These are phyloP conservation scores for Globisporangium rhizosaccharum DNA, from an alignment of 352 stramenopile genomes.

Conservation along the genomic window DNA sequence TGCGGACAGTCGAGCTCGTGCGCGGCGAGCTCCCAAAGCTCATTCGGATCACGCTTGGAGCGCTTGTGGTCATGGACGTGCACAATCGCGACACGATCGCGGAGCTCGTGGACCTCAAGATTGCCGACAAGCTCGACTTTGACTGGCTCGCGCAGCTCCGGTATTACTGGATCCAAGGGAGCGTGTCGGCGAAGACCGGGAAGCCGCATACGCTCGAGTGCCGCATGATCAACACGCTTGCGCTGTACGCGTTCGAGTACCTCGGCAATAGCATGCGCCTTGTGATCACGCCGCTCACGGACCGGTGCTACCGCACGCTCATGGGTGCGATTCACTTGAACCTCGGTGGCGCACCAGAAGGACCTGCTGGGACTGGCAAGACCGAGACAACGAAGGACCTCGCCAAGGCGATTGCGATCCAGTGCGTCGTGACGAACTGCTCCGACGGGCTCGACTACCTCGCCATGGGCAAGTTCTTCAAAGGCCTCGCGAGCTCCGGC, in stretches of 20 bases:
- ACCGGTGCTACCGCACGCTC: constrained; percentile 89
- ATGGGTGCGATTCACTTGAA: constrained; percentile 90
- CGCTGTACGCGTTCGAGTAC: constrained; percentile 92
- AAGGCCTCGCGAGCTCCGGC: constrained; percentile 85
- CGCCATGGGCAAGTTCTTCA: constrained; percentile 94
- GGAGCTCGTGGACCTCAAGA: constrained; percentile 81
- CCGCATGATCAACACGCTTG: constrained; percentile 91
- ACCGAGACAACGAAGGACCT: constrained; percentile 93
- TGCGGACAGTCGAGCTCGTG: constrained; percentile 89
- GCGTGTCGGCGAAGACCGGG: constrained; percentile 80
- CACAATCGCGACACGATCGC: constrained; percentile 93
- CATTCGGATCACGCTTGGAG: constrained; percentile 87
- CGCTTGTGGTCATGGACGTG: constrained; percentile 94
- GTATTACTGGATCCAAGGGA: constrained; percentile 88
- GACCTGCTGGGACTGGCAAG: constrained; percentile 88
- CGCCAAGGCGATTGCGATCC: constrained; percentile 89
- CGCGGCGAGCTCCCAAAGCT: constrained; percentile 90
- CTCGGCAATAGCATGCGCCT: constrained; percentile 89
- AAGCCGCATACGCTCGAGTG: constrained; percentile 85
- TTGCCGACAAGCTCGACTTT: constrained; percentile 84
- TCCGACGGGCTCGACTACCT: constrained; percentile 88
- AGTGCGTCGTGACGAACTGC: constrained; percentile 93
- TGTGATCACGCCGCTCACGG: constrained; percentile 91
- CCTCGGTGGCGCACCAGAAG: constrained; percentile 86
- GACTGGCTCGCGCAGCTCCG: constrained; percentile 92